These are phyloP conservation scores for Kregervanrija delftensis DNA, from an alignment of 805 yeast genomes.

Conservation along the genomic window DNA sequence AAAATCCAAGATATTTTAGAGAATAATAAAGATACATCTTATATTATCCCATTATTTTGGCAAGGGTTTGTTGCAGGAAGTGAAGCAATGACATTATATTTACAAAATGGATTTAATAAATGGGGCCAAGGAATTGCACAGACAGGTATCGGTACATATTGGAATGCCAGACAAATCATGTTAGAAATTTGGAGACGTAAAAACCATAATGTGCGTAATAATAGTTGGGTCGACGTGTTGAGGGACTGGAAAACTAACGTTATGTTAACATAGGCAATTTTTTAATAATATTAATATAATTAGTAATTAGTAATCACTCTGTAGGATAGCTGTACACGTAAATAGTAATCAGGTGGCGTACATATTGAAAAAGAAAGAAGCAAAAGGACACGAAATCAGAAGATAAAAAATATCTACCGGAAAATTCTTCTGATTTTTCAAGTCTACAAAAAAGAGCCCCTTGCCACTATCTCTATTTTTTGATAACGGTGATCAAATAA, in stretches of 20 bases:
- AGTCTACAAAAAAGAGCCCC: too few species aligned
- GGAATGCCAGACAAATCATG: slow-evolving; percentile 83
- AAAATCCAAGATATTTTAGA: slow-evolving; percentile 52
- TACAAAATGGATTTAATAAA: slow-evolving; percentile 59
- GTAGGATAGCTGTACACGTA: too few species aligned
- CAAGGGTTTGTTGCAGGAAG: slow-evolving; percentile 87
- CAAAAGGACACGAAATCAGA: too few species aligned
- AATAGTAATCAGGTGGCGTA: too few species aligned
- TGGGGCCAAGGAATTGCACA: slow-evolving; percentile 66
- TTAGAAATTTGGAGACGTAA: slow-evolving; percentile 80
- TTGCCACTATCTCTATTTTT: too few species aligned
- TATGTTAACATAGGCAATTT: slow-evolving; percentile 45
- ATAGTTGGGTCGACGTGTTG: slow-evolving; percentile 73
- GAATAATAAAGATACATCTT: slow-evolving; percentile 37
- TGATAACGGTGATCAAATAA: too few species aligned
- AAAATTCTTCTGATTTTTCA: too few species aligned
- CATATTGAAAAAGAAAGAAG: too few species aligned
- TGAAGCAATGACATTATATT: slow-evolving; percentile 51
- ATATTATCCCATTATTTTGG: slow-evolving; percentile 77
- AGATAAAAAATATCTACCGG: too few species aligned
- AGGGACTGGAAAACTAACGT: slow-evolving; percentile 82
- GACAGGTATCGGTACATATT: slow-evolving; percentile 68
- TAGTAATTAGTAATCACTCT: too few species aligned
- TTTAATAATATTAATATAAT: too few species aligned
- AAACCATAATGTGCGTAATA: slow-evolving; percentile 47